Evolutionary conservation across 345 rosid genomes (phyloP), one percentile per base, ranked within the genome.

Genomic region (Abelmoschus esculentus): DNA sequence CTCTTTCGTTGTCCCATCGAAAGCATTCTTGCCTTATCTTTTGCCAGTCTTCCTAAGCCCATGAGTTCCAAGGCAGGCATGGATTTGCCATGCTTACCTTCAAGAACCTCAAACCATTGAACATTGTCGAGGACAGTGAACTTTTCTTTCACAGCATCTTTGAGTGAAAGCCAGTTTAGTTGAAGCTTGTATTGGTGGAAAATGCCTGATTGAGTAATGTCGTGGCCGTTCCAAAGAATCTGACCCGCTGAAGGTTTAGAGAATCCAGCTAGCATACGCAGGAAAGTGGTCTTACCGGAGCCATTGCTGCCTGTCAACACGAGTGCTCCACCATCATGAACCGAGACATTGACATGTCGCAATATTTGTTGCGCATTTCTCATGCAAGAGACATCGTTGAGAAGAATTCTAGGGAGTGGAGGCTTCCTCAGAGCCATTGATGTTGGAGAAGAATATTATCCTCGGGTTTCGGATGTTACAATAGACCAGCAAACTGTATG

Each of bases 1-100:
- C 95, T 81, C 79, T 91, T 93, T 58, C 91, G 80, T 71, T 91
- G 97, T 3, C 98, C 98, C 96, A 93, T 93, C 3, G 95, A 93
- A 47, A 86, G 79, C 95, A 91, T 82, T 56, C 91, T 86, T 1
- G 96, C 81, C 77, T 86, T 91, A 12, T 91, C 96, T 17, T 86
- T 91, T 7, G 84, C 91, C 66, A 93, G 61, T 62, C 92, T 80
- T 44, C 92, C 91, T 19, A 91, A 87, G 28, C 98, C 97, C 97
- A 93, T 89, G 31, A 91, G 81, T 84, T 91, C 86, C 71, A 91
- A 67, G 29, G 95, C 97, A 1, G 90, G 95, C 77, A 84, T 38
- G 4, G 98, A 81, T 67, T 83, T 91, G 42, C 98, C 97, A 0
- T 82, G 59, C 77, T 87, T 91, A 55, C 86, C 84, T 47, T 93